phyloP scores from a whole-genome alignment of 192 early-diverging fungal genomes.

The Coemansia sp. region DNA sequence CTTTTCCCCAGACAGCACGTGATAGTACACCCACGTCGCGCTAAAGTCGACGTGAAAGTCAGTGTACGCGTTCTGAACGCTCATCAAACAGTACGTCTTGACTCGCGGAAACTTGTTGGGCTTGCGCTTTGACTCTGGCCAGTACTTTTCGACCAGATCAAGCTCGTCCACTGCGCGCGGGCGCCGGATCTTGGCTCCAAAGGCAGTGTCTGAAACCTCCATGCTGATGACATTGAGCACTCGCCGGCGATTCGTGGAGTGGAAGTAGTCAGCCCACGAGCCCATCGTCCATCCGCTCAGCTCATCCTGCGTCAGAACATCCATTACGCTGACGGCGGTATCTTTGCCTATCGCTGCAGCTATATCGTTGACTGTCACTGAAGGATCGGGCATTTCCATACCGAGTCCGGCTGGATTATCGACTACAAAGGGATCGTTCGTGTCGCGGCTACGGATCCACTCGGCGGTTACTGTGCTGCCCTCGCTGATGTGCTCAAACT shows the following conservation, averaged over 20 bases:
- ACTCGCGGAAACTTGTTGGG: slow-evolving; percentile 81
- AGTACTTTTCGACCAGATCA: slow-evolving; percentile 88
- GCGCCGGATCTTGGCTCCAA: slow-evolving; percentile 68
- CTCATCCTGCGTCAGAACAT: slow-evolving; percentile 90
- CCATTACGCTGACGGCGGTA: slow-evolving; percentile 84
- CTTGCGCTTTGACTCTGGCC: slow-evolving; percentile 70
- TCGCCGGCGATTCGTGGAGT: slow-evolving; percentile 61
- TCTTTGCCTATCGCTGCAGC: slow-evolving; percentile 62
- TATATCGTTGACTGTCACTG: slow-evolving; percentile 66
- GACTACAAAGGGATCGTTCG: slow-evolving; percentile 78
- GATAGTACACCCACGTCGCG: slow-evolving; percentile 89
- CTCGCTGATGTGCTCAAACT: slow-evolving; percentile 64
- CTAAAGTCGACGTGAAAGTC: slow-evolving; percentile 92
- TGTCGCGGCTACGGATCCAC: slow-evolving; percentile 64
- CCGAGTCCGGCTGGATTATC: slow-evolving; percentile 68
- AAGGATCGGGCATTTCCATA: slow-evolving; percentile 76
- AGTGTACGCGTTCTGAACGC: slow-evolving; percentile 88
- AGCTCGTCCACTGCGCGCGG: slow-evolving; percentile 83
- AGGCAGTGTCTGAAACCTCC: slow-evolving; percentile 76
- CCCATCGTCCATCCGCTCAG: slow-evolving; percentile 76
- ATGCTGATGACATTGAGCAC: slow-evolving; percentile 90
- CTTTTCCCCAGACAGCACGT: slow-evolving; percentile 84
- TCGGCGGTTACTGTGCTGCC: slow-evolving; percentile 72
- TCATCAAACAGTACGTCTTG: slow-evolving; percentile 93
- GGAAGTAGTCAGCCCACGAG: slow-evolving; percentile 85